Percentiles rank a stretch among this genome's conserved stretches.
These are phyloP conservation scores for Keithomyces neogunnii DNA, from an alignment of 2,329 filamentous ascomycete genomes.

Conservation along the genomic window DNA sequence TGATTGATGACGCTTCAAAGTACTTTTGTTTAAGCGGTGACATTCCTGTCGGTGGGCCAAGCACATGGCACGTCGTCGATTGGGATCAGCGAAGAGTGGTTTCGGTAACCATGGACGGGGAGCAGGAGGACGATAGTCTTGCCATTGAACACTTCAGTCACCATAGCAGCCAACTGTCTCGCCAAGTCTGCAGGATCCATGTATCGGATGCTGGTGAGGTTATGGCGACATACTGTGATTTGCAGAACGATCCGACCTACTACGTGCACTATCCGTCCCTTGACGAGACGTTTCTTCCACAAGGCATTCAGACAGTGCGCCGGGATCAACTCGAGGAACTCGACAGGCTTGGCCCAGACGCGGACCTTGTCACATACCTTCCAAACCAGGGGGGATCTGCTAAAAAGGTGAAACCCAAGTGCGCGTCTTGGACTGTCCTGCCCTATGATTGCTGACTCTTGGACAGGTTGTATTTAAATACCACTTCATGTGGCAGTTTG, in stretches of 20 bases:
- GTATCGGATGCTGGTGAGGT: slow-evolving; percentile 15
- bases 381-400: slow-evolving; percentile 5
- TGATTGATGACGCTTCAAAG: no score
- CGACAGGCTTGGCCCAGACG: slow-evolving; percentile 16
- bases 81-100: slow-evolving; percentile 20
- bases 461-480: slow-evolving; percentile 23
- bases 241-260: slow-evolving; percentile 17
- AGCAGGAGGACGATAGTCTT: slow-evolving; percentile 16
- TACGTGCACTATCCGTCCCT: slow-evolving; percentile 19
- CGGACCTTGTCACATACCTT: slow-evolving; percentile 17
- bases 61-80: slow-evolving; percentile 17
- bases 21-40: neutral
- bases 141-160: slow-evolving; percentile 16
- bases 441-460: slow-evolving; percentile 4
- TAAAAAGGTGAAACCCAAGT: slow-evolving; percentile 7
- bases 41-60: slow-evolving; percentile 14
- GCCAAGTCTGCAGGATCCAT: slow-evolving; percentile 13
- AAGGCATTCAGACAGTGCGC: slow-evolving; percentile 11
- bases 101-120: slow-evolving; percentile 20
- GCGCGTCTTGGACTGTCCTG: neutral
- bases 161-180: slow-evolving; percentile 9
- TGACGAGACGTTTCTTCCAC: slow-evolving; percentile 9
- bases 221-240: slow-evolving; percentile 13
- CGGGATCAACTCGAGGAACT: slow-evolving; percentile 18
- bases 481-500: slow-evolving; percentile 17